Percentiles rank a stretch among this genome's conserved stretches.
Conservation (phyloP, 2,329 filamentous ascomycete species). For the Arthrobotrys entomopaga region DNA sequence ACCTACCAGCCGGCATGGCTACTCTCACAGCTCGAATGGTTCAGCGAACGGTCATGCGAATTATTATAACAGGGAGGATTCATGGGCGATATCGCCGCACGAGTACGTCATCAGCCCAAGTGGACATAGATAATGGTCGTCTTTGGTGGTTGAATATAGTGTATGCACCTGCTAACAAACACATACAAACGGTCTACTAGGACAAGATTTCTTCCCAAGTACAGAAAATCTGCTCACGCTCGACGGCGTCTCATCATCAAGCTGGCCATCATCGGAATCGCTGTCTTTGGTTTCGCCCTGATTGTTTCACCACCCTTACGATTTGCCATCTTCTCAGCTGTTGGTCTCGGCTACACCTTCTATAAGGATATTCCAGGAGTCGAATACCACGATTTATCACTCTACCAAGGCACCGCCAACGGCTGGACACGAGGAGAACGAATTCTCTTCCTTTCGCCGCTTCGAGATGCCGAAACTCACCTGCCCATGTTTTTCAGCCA, state of each 20-base stretch:
- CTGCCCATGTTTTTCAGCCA: conserved; percentile 99
- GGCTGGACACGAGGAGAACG: conserved; percentile 97
- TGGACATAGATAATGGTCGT: background rate
- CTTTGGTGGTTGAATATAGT: conserved; percentile 2
- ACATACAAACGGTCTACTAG: conserved; percentile 7
- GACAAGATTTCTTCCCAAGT: conserved; percentile 48
- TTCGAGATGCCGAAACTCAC: conserved; percentile 91
- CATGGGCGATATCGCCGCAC: conserved; percentile 48
- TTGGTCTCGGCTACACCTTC: conserved; percentile 48
- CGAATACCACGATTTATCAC: conserved; percentile 93
- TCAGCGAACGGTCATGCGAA: conserved; percentile 42
- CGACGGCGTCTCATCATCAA: conserved; percentile 44
- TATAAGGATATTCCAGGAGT: conserved; percentile 76
- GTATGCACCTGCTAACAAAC: conserved; percentile 39
- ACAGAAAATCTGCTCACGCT: conserved; percentile 37
- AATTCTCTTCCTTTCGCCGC: conserved; percentile 91
- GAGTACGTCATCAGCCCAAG: conserved; percentile 30
- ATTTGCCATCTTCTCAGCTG: conserved; percentile 32
- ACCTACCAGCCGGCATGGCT: conserved; percentile 46
- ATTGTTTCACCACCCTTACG: conserved; percentile 47
- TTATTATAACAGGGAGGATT: conserved; percentile 45
- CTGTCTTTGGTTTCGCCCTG: conserved; percentile 28
- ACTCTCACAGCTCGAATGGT: conserved; percentile 41
- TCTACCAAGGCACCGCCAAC: conserved; percentile 87
- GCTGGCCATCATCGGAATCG: conserved; percentile 20